A percentile compares a stretch with the other conserved stretches of the same genome.
phyloP scores from a whole-genome alignment of 148 eudicot genomes.

The Nepenthes mirabilis region DNA sequence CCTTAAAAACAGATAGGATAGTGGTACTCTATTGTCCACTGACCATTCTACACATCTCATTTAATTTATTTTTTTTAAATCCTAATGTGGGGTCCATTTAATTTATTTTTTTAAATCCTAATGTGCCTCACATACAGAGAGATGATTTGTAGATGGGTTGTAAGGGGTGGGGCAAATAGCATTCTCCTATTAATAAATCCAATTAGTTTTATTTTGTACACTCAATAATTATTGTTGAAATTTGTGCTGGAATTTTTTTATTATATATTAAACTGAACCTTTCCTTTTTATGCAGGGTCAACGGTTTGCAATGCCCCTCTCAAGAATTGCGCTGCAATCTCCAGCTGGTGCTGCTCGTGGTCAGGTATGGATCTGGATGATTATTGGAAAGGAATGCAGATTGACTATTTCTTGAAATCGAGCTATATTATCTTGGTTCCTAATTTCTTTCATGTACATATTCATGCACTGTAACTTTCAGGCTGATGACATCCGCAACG shows the following conservation, averaged over 20 bases:
- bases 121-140: too few species aligned
- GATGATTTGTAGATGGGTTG: too few species aligned
- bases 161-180: too few species aligned
- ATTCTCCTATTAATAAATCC: too few species aligned
- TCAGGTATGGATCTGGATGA: slow-evolving; percentile 26
- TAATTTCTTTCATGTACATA: background rate
- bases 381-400: background rate
- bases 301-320: slow-evolving; percentile 68
- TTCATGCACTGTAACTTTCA: slow-evolving; percentile 14
- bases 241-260: background rate
- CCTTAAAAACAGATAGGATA: too few species aligned
- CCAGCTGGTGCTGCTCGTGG: slow-evolving; percentile 88
- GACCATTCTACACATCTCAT: too few species aligned
- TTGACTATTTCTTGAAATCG: background rate
- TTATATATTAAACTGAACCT: background rate
- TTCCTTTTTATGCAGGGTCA: slow-evolving; percentile 41
- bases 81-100: too few species aligned
- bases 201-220: too few species aligned
- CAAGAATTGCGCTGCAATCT: slow-evolving; percentile 57
- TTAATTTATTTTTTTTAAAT: too few species aligned
- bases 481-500: slow-evolving; percentile 78
- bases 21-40: too few species aligned
- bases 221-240: too few species aligned
- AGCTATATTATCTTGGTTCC: background rate
- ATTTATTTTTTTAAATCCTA: too few species aligned